phyloP scores from a whole-genome alignment of 148 eudicot species.

The Drosera capensis region DNA sequence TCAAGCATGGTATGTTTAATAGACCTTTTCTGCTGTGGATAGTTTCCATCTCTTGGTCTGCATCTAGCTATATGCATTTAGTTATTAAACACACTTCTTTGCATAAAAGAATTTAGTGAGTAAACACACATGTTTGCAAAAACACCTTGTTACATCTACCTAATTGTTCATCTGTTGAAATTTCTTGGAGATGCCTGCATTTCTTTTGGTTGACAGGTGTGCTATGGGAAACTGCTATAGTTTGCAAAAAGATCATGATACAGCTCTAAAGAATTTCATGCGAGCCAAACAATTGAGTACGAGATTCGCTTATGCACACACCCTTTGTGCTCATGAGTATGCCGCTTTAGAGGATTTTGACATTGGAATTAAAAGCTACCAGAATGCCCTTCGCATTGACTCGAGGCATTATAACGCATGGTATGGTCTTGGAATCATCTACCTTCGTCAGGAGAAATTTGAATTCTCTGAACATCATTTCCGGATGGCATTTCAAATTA shows the following conservation, averaged over 20 bases:
- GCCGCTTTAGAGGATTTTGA: conserved; percentile 95
- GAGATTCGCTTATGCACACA: conserved; percentile 82
- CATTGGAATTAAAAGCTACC: conserved; percentile 78
- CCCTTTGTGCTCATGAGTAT: conserved; percentile 97
- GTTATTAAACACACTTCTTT: no score
- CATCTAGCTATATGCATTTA: no score
- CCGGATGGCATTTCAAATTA: conserved; percentile 64
- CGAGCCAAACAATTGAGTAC: conserved; percentile 77
- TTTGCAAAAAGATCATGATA: conserved; percentile 96
- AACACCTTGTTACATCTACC: no score
- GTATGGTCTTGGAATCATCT: conserved; percentile 98
- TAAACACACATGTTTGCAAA: no score
- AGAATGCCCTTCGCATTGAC: conserved; percentile 72
- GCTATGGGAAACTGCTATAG: conserved; percentile 99
- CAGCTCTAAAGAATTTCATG: conserved; percentile 86
- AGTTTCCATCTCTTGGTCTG: no score
- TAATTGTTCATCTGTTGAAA: no score
- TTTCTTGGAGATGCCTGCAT: no score
- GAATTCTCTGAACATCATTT: conserved; percentile 95
- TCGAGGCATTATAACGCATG: conserved; percentile 97
- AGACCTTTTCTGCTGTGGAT: no score
- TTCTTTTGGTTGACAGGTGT: no score
- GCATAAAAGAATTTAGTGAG: no score
- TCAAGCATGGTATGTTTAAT: conserved; percentile 67
- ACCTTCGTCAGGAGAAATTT: conserved; percentile 91